Evolutionary conservation across 352 stramenopile species (phyloP), one percentile per base, ranked within the genome.

Genomic region (Phytophthora boehmeriae): DNA sequence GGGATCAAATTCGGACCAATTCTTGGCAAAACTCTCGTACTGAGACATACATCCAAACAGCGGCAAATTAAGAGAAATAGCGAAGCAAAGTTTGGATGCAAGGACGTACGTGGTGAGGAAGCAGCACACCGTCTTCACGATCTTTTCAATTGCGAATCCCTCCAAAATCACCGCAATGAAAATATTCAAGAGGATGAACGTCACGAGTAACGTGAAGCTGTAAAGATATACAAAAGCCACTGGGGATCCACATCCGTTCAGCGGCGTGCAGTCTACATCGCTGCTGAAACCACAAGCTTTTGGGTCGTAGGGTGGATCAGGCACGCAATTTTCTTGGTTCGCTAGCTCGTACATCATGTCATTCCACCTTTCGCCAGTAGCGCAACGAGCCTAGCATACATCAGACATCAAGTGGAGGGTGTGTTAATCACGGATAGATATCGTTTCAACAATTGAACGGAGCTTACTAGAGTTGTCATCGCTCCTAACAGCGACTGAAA

Each of bases 311-410:
- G 61, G 27, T 8, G 75, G 80, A 25, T 93, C 82, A 42, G 61
- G 11, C 11, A 61, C 52, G 32, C 76, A 90, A 19, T 77, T 55
- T 4, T 82, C 56, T 44, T 81, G 63, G 20, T 74, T 75, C 11
- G 88, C 76, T 4, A 97, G 66, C 43, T 95, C 90, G 63, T 92
- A 89, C 87, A 98, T 97, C 53, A 97, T 75, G 22, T 88, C 77
- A 62, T 98, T 97, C 92, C 93, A 98, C 13, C 81, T 80, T 63
- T 98, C 93, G 13, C 94, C 94, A 1, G 94, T 98, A 19, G 90
- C 80, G 56, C 95, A 97, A 20, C 90, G 80, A 52, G 97, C 60
- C 59, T 97, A 75, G 71, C 54, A 49, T 3, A 30, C 6, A 76
- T 25, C 52, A 88, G 81, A 64, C 22, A 34, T 8, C 61, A n/a